phyloP scores from a whole-genome alignment of 73 alveolate genomes.

The Urostyla sp. region DNA sequence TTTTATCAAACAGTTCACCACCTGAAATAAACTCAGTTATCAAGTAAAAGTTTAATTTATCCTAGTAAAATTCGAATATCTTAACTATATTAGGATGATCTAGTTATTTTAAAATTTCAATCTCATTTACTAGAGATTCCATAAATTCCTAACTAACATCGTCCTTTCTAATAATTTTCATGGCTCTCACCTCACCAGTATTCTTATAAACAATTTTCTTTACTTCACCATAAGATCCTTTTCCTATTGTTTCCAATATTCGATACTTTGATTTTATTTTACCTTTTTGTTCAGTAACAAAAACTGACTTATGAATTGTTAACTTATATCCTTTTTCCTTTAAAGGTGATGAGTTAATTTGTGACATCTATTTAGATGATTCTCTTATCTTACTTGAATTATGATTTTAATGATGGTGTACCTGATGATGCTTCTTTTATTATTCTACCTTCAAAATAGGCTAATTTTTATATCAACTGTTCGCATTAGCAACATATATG shows the following conservation, averaged over 20 bases:
- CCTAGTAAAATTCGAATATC: slow-evolving; percentile 81
- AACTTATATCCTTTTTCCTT: background rate
- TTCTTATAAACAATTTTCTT: slow-evolving; percentile 32
- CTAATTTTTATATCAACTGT: slow-evolving; percentile 4
- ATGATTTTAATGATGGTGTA: too few species aligned
- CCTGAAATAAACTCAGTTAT: slow-evolving; percentile 81
- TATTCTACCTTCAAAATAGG: background rate
- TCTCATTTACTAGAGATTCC: slow-evolving; percentile 53
- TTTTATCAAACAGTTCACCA: slow-evolving; percentile 83
- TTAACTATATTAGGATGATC: slow-evolving; percentile 85
- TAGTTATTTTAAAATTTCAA: slow-evolving; percentile 61
- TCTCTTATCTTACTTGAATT: background rate
- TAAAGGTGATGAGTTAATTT: background rate
- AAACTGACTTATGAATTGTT: slow-evolving; percentile 27
- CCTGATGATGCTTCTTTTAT: background rate
- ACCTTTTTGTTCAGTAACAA: slow-evolving; percentile 46
- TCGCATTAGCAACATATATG: slow-evolving; percentile 20
- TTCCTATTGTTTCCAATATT: slow-evolving; percentile 41
- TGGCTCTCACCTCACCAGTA: slow-evolving; percentile 37
- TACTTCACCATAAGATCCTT: slow-evolving; percentile 58
- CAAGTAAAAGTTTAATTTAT: slow-evolving; percentile 67
- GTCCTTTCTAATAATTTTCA: slow-evolving; percentile 50
- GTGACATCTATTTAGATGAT: background rate
- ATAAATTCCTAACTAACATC: slow-evolving; percentile 25
- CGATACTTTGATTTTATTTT: slow-evolving; percentile 43